Conservation (phyloP, 2,329 filamentous ascomycete genomes). For the Ophiostoma himal-ulmi region DNA sequence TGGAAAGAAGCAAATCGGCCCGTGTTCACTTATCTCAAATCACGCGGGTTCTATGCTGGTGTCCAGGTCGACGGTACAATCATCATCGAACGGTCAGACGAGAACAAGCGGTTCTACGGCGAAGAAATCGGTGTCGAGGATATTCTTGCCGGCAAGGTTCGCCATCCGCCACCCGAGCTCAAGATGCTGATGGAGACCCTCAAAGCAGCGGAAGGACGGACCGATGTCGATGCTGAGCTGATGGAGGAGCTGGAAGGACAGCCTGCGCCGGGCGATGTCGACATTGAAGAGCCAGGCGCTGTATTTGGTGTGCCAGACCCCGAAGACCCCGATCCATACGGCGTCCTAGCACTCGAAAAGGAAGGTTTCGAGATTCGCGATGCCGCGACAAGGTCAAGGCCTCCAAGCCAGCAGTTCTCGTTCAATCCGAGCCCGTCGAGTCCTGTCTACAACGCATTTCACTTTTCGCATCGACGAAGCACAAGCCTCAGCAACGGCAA, state of each 20-base stretch:
- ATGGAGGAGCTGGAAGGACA: slow-evolving; percentile 35
- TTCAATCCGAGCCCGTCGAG: slow-evolving; percentile 36
- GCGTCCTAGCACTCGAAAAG: slow-evolving; percentile 35
- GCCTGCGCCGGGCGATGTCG: slow-evolving; percentile 35
- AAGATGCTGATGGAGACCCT: slow-evolving; percentile 27
- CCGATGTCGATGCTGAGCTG: slow-evolving; percentile 32
- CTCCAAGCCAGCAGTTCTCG: slow-evolving; percentile 35
- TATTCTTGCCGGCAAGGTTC: slow-evolving; percentile 26
- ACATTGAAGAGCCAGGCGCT: slow-evolving; percentile 31
- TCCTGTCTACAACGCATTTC: slow-evolving; percentile 29
- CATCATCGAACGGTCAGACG: slow-evolving; percentile 65
- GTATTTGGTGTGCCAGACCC: slow-evolving; percentile 37
- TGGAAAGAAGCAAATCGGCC: slow-evolving; percentile 35
- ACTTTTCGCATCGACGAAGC: slow-evolving; percentile 33
- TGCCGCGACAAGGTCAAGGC: slow-evolving; percentile 34
- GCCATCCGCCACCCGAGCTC: slow-evolving; percentile 22
- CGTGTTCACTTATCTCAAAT: slow-evolving; percentile 62
- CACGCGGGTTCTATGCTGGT: slow-evolving; percentile 64
- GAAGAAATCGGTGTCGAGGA: slow-evolving; percentile 28
- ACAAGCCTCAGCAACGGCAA: slow-evolving; percentile 6
- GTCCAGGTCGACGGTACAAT: slow-evolving; percentile 68
- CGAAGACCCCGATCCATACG: slow-evolving; percentile 37
- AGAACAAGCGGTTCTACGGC: slow-evolving; percentile 67
- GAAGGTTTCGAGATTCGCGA: slow-evolving; percentile 36
- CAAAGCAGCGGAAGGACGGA: slow-evolving; percentile 26